A percentile compares a stretch with the other conserved stretches of the same genome.
phyloP scores from a whole-genome alignment of 257 asterid genomes.

The Plantago ovata region DNA sequence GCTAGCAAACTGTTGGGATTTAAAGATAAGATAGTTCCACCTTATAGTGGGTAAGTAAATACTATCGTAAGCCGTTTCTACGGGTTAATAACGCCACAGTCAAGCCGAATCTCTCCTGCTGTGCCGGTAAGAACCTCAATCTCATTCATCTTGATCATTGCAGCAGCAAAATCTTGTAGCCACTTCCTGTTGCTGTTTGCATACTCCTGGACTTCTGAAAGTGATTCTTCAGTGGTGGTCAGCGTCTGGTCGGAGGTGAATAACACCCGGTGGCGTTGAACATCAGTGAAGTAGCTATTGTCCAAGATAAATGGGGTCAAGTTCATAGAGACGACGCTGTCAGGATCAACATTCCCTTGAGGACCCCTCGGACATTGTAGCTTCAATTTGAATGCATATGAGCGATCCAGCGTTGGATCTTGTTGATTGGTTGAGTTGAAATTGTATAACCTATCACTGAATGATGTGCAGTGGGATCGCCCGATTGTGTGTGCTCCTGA shows the following conservation, averaged over 20 bases:
- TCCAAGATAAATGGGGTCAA: constrained; percentile 26
- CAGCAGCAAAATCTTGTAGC: constrained; percentile 33
- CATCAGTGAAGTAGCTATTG: constrained; percentile 23
- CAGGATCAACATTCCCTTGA: constrained; percentile 17
- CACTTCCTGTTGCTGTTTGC: constrained; percentile 25
- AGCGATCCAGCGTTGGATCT: constrained; percentile 24
- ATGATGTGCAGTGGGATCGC: constrained; percentile 26
- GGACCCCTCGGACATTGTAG: constrained; percentile 19
- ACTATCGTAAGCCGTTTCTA: neutral
- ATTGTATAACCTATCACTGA: constrained; percentile 25
- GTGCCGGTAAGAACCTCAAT: constrained; percentile 27
- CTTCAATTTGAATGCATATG: constrained; percentile 17
- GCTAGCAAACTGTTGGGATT: too few relatives aligned
- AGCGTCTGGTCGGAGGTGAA: constrained; percentile 45
- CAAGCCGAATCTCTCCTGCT: constrained; percentile 12
- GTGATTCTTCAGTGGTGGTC: constrained; percentile 24
- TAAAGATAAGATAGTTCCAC: too few relatives aligned
- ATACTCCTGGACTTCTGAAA: constrained; percentile 29
- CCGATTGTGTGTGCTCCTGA: constrained; percentile 31
- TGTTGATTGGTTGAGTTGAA: constrained; percentile 12
- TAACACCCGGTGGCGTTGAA: constrained; percentile 30
- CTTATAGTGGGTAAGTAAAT: too few relatives aligned
- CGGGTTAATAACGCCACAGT: constrained; percentile 7
- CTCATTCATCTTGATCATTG: constrained; percentile 45
- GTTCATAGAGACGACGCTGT: constrained; percentile 23